Evolutionary conservation across 208 protist genomes (phyloP).

Genomic region (Tetramitus jugosus): DNA sequence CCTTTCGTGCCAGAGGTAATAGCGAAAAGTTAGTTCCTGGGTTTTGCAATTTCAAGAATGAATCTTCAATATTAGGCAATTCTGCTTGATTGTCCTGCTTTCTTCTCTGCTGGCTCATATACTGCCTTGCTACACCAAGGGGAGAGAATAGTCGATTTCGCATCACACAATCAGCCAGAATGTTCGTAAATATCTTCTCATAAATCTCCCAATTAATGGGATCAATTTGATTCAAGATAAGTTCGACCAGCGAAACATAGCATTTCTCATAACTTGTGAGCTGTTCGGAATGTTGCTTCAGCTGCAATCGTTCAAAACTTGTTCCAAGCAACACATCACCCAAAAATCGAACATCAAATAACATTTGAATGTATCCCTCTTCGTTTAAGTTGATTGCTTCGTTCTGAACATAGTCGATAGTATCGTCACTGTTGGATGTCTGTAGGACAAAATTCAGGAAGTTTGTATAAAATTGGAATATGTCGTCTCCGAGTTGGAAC

Average conservation of each 20-base stretch:
- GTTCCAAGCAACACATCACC: neutral
- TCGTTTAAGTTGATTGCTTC: neutral
- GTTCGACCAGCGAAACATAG: neutral
- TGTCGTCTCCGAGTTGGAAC: neutral
- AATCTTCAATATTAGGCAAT: no score
- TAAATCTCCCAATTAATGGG: neutral
- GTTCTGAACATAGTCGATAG: neutral
- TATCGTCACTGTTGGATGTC: neutral
- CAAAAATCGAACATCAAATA: neutral
- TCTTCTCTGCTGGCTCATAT: no score
- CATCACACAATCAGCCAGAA: neutral
- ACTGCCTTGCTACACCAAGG: neutral
- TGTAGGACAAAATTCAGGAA: neutral
- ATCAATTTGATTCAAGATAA: neutral
- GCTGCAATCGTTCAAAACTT: neutral
- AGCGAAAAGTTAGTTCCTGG: no score
- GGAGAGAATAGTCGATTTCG: neutral
- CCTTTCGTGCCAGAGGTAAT: no score
- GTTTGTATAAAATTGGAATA: neutral
- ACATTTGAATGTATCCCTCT: neutral
- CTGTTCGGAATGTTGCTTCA: neutral
- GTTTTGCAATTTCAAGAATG: no score
- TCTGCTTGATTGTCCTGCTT: no score
- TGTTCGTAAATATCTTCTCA: neutral
- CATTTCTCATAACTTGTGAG: neutral